phyloP scores from a whole-genome alignment of 108 stramenopile genomes.

The Skeletonema menzelii region DNA sequence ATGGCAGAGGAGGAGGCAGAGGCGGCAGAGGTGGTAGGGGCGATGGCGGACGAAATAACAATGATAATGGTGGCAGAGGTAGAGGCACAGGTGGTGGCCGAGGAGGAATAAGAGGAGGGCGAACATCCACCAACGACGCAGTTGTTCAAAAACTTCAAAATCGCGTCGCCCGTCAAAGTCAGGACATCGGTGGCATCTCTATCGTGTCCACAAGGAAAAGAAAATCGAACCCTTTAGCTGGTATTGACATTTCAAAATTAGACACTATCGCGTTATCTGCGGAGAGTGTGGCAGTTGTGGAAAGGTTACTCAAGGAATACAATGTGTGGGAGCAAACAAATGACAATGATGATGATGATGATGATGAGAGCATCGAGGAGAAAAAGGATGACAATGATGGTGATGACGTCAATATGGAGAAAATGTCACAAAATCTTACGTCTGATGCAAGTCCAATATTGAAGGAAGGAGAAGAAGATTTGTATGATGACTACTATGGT shows the following conservation, averaged over 20 bases:
- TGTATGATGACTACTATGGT: constrained; percentile 26
- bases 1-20: constrained; percentile 19
- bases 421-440: not conserved
- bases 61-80: constrained; percentile 11
- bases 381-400: constrained; percentile 12
- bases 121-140: constrained; percentile 36
- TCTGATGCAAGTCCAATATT: constrained; percentile 2
- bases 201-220: constrained; percentile 17
- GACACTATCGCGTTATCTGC: constrained; percentile 56
- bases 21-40: constrained; percentile 23
- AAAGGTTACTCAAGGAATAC: constrained; percentile 47
- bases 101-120: constrained; percentile 21
- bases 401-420: not conserved
- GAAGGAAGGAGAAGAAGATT: constrained; percentile 18
- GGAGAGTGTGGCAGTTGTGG: constrained; percentile 50
- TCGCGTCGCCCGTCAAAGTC: constrained; percentile 13
- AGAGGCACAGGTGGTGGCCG: constrained; percentile 26
- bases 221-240: constrained; percentile 34
- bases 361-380: constrained; percentile 9
- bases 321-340: constrained; percentile 44
- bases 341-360: constrained; percentile 12
- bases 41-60: constrained; percentile 9
- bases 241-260: constrained; percentile 59
- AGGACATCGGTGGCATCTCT: constrained; percentile 32
- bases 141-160: constrained; percentile 57